Base-by-base conservation (phyloP, 306 rosid genomes). In the Alnus rubra region DNA sequence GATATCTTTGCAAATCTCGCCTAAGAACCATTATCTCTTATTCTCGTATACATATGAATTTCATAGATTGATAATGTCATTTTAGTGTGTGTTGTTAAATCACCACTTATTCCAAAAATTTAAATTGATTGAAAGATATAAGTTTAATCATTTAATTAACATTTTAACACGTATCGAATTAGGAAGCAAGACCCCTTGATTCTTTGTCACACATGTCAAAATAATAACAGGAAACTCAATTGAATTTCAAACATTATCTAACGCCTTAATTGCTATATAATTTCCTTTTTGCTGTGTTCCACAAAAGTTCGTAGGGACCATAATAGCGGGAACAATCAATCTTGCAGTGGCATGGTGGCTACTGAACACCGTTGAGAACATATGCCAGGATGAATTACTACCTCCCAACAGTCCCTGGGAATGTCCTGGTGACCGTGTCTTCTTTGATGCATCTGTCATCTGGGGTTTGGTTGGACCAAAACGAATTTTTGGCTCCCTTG, bases 391-490 rank as follows among this genome's bases (percentile, higher is more conserved):
- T 71, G 85, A 84, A 13, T 83, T 86, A 47, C 92, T 90, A 35
- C 91, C 92, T 0, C 33, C 68, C 16, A 85, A 82, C 50, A 93
- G 97, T 73, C 96, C 94, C 0, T 93, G 96, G 96, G 89, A 94
- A 56, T 93, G 97, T 59, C 97, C 96, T 0, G 62, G 81, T 7
- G 96, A 90, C 76, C 87, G 89, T 0, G 97, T 93, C 39, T 93
- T 93, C 86, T 93, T 90, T 23, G 96, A 92, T 72, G 96, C 96
- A 7, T 92, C 97, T 15, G 92, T 90, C 48, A 92, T 92, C 42
- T 93, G 97, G 97, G 96, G 97, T 18, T 70, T 93, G 72, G 97
- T 88, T 2, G 97, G 97, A 74, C 97, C 97, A 13, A 82, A 6
- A 73, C 54, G 83, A 9, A 93, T 93, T 44, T 93, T 91, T 77